Evolutionary conservation across 371 early-diverging fungal species (phyloP).

Genomic region (Rhizomucor miehei): DNA sequence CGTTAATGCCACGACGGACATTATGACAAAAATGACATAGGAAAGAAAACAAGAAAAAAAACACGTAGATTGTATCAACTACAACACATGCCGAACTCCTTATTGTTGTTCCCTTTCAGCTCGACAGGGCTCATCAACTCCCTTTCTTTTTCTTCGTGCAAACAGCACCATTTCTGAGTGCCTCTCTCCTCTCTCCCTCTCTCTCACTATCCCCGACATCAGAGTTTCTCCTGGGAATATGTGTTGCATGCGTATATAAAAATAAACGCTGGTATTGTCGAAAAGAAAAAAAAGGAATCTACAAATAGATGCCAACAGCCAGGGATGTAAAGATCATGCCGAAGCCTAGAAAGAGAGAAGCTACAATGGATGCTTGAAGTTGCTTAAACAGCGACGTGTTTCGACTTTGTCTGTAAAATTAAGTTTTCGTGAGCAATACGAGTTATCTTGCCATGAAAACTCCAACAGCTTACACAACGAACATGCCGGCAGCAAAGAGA

Average conservation of each 20-base stretch:
- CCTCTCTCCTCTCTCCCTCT: no score
- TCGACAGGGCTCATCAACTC: no score
- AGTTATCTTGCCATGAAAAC: not conserved
- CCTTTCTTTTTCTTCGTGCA: not conserved
- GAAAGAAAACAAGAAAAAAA: no score
- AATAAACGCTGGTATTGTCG: not conserved
- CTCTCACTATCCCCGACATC: no score
- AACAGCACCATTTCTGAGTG: no score
- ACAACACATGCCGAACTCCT: no score
- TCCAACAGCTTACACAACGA: constrained; percentile 34
- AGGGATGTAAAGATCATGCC: constrained; percentile 46
- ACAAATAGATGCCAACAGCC: constrained; percentile 47
- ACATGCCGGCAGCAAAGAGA: constrained; percentile 32
- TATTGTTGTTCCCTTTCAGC: no score
- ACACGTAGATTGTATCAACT: no score
- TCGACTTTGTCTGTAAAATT: constrained; percentile 32
- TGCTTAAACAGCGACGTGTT: constrained; percentile 37
- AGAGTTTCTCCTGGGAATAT: no score
- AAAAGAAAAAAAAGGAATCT: constrained; percentile 5
- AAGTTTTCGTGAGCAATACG: not conserved
- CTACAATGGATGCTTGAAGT: constrained; percentile 32
- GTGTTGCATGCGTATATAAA: not conserved
- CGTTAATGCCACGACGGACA: no score
- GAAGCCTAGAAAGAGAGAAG: constrained; percentile 44
- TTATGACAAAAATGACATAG: not conserved